phyloP scores from a whole-genome alignment of 2,329 filamentous ascomycete species.

The Aspergillus caelatus region DNA sequence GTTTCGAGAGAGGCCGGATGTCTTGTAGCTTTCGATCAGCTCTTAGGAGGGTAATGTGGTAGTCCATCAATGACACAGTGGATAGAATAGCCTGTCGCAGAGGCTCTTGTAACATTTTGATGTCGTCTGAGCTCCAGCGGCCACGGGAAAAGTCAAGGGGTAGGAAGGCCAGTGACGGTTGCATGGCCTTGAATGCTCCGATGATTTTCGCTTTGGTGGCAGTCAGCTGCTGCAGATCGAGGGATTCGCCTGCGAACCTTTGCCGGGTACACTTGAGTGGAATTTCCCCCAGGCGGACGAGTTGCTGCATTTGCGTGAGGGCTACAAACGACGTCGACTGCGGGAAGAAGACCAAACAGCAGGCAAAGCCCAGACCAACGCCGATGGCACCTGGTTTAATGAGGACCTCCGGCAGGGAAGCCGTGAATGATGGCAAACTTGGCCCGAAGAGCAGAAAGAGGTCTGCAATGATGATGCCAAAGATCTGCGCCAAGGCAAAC shows the following conservation, averaged over 20 bases:
- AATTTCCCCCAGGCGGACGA: constrained; percentile 30
- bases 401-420: constrained; percentile 41
- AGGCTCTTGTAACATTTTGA: constrained; percentile 39
- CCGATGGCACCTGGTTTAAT: constrained; percentile 52
- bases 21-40: constrained; percentile 1
- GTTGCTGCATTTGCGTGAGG: constrained; percentile 34
- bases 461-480: constrained; percentile 51
- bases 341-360: constrained; percentile 52
- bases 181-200: constrained; percentile 39
- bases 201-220: constrained; percentile 38
- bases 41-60: constrained; percentile 39
- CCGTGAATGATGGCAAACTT: constrained; percentile 42
- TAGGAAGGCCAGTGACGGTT: constrained; percentile 47
- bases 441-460: constrained; percentile 51
- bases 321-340: constrained; percentile 52
- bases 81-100: constrained; percentile 41
- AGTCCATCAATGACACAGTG: constrained; percentile 43
- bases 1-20: neutral
- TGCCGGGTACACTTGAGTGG: constrained; percentile 34
- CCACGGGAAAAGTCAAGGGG: constrained; percentile 51
- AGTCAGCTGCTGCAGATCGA: constrained; percentile 25
- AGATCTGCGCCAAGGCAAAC: constrained; percentile 49
- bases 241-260: constrained; percentile 18
- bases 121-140: constrained; percentile 49
- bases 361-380: constrained; percentile 47